phyloP scores from a whole-genome alignment of 1,139 yeast genomes.

The Candida mesenterica region DNA sequence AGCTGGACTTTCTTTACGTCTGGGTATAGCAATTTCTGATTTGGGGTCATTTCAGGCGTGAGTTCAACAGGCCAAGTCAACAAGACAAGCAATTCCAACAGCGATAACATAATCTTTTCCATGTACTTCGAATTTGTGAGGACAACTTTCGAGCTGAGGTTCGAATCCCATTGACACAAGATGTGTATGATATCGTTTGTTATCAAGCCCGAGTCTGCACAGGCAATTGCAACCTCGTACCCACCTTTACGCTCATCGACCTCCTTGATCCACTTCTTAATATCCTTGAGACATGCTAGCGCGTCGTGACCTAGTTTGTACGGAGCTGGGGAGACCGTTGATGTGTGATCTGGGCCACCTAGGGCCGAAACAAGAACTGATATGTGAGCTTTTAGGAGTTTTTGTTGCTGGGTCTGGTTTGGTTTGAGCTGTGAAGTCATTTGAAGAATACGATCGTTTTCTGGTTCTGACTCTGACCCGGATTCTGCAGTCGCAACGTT shows the following conservation, averaged over 20 bases:
- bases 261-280: conserved; percentile 81
- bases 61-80: conserved; percentile 79
- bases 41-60: conserved; percentile 45
- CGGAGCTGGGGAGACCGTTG: conserved; percentile 40
- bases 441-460: conserved; percentile 27
- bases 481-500: conserved; percentile 13
- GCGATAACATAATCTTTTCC: conserved; percentile 65
- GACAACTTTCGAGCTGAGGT: neutral
- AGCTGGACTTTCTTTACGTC: conserved; percentile 65
- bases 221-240: conserved; percentile 84
- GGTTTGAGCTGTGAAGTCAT: conserved; percentile 32
- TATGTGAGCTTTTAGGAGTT: conserved; percentile 62
- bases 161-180: conserved; percentile 61
- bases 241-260: conserved; percentile 72
- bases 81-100: conserved; percentile 77
- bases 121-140: conserved; percentile 32
- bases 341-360: conserved; percentile 73
- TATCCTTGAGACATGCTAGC: conserved; percentile 79
- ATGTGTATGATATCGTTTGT: conserved; percentile 73
- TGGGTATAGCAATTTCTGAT: conserved; percentile 58
- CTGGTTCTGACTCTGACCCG: conserved; percentile 17
- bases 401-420: conserved; percentile 40
- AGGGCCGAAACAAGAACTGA: conserved; percentile 73
- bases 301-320: conserved; percentile 92
- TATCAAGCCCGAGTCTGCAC: conserved; percentile 77